phyloP scores from a whole-genome alignment of 371 early-diverging fungal species.

The Blastocladiella emersonii region DNA sequence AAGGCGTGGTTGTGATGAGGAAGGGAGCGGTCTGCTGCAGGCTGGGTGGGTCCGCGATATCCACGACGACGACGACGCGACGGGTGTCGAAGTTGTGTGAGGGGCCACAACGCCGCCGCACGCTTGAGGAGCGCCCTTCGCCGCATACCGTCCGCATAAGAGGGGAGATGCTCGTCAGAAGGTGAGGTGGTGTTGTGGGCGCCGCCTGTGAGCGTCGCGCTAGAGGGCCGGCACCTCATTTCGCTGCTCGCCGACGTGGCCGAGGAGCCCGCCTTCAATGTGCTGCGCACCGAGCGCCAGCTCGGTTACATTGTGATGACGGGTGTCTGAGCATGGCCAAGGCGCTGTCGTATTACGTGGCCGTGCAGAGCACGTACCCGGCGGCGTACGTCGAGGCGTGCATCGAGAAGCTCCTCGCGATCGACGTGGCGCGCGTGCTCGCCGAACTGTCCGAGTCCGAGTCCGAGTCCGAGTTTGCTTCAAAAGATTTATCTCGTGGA shows the following conservation, averaged over 20 bases:
- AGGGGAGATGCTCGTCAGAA: no score
- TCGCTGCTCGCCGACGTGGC: constrained; percentile 47
- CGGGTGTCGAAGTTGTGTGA: no score
- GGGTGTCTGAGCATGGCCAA: constrained; percentile 49
- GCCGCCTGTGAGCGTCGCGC: constrained; percentile 20
- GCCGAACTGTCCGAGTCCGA: constrained; percentile 11
- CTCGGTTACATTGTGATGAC: constrained; percentile 65
- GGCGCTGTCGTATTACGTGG: constrained; percentile 50
- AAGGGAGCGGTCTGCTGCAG: no score
- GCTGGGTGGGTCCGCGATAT: no score
- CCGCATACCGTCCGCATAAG: no score
- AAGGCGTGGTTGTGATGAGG: no score
- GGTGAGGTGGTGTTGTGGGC: no score
- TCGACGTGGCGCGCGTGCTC: constrained; percentile 1
- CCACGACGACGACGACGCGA: no score
- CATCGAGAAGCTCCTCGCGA: constrained; percentile 40
- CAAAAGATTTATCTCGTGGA: no score
- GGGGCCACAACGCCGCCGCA: no score
- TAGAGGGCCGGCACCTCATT: background rate
- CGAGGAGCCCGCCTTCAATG: constrained; percentile 80
- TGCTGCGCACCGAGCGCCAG: constrained; percentile 81
- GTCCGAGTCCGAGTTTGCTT: no score
- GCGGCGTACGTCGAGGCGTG: constrained; percentile 70
- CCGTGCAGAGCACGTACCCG: constrained; percentile 74
- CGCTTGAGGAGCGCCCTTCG: no score